Evolutionary conservation across 2,329 filamentous ascomycete genomes (phyloP).

Genomic region (Pseudogymnoascus sp.): DNA sequence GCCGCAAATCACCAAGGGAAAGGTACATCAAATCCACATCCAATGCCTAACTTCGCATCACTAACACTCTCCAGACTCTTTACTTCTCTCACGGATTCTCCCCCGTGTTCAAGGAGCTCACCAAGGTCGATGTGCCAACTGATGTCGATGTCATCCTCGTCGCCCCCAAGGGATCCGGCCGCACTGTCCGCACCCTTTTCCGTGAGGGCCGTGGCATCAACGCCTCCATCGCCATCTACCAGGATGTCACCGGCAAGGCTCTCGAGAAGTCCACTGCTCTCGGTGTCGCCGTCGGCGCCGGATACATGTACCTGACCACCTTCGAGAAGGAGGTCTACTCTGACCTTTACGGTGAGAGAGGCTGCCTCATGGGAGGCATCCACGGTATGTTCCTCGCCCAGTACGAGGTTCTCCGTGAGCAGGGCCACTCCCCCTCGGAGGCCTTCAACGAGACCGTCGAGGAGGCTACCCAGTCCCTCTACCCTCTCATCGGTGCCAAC

Average conservation of each 20-base stretch:
- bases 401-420: conserved; percentile 99
- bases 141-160: conserved; percentile 99
- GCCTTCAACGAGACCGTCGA: conserved; percentile 99
- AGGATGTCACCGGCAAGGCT: conserved; percentile 96
- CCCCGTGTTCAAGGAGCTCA: conserved; percentile 98
- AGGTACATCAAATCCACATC: conserved; percentile 49
- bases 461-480: conserved; percentile 96
- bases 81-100: conserved; percentile 99
- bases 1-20: conserved; percentile 96
- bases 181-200: conserved; percentile 98
- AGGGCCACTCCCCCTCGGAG: conserved; percentile 93
- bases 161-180: conserved; percentile 97
- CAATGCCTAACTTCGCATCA: neutral
- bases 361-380: conserved; percentile 99
- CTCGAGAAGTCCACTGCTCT: conserved; percentile 96
- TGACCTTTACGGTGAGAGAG: conserved; percentile 98
- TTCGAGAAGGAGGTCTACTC: conserved; percentile 99
- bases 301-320: conserved; percentile 99
- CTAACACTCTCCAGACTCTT: conserved; percentile 59
- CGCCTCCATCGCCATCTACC: conserved; percentile 96
- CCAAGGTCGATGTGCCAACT: conserved; percentile 92
- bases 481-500: conserved; percentile 93
- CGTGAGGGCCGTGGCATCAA: conserved; percentile 99
- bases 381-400: conserved; percentile 99
- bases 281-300: conserved; percentile 91